phyloP scores from a whole-genome alignment of 345 rosid genomes.

The Euclidium syriacum region DNA sequence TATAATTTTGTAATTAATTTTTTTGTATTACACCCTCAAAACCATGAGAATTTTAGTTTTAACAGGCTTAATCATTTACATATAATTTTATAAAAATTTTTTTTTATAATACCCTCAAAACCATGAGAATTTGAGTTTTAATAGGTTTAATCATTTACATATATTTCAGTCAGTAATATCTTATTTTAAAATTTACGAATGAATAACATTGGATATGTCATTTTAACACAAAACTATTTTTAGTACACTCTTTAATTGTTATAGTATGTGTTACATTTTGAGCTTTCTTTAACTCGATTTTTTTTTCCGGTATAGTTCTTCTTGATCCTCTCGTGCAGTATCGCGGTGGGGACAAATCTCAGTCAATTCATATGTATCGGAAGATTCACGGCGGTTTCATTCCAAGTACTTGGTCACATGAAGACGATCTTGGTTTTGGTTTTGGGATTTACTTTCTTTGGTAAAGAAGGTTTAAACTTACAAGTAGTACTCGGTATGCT shows the following conservation, averaged over 20 bases:
- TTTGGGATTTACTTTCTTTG: slow-evolving; percentile 83
- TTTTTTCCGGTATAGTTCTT: slow-evolving; percentile 49
- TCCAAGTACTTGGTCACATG: slow-evolving; percentile 99
- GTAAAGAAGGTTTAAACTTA: slow-evolving; percentile 85
- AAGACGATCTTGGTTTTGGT: slow-evolving; percentile 90
- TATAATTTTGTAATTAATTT: too few relatives aligned
- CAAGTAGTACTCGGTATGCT: slow-evolving; percentile 89
- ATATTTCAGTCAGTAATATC: too few relatives aligned
- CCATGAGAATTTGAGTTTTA: too few relatives aligned
- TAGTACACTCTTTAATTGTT: background rate
- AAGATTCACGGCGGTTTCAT: slow-evolving; percentile 91
- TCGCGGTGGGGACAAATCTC: slow-evolving; percentile 95
- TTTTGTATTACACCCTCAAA: too few relatives aligned
- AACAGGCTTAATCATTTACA: too few relatives aligned
- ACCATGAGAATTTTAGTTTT: too few relatives aligned
- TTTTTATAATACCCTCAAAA: too few relatives aligned
- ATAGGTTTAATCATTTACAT: too few relatives aligned
- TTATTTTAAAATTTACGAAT: too few relatives aligned
- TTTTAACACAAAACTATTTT: too few relatives aligned
- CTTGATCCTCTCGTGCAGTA: slow-evolving; percentile 72
- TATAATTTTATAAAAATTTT: too few relatives aligned
- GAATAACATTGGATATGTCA: too few relatives aligned
- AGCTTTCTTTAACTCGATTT: background rate
- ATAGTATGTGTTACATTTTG: background rate
- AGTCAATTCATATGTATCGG: slow-evolving; percentile 99